Base-by-base conservation (phyloP, 2,329 filamentous ascomycete genomes). In the Corynespora cassiicola region DNA sequence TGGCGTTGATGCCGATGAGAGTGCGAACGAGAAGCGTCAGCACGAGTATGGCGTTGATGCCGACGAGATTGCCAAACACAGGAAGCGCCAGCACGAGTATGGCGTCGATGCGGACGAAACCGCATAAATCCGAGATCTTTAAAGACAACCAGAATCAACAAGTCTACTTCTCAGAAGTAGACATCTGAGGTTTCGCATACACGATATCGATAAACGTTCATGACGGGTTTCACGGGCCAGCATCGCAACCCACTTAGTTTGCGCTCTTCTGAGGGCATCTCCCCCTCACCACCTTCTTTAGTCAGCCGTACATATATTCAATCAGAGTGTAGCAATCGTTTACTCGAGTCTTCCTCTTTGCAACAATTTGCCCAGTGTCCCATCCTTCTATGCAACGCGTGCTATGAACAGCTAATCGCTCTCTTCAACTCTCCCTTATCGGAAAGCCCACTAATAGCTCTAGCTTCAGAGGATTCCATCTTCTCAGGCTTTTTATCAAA, bases 201-300 rank as follows among this genome's bases (percentile, higher is more conserved):
- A 19, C 29, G 29, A 31, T 16, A 9, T 31, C 14, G 11, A 19
- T 10, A 31, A 31, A 11, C 17, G 14, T 31, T 19, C 12, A 19
- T 20, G 10, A 11, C 16, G 29, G 19, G 29, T 19, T 31, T 19
- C 10, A 19, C 17, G 16, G 16, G 29, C 29, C 6, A 31, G 29
- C 29, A 12, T 19, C 29, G 29, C 29, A 31, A 31, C 16, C 29
- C 24, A 27, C 5, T 12, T n/a, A 20, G 17, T 31, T 31, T 19
- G 15, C 29, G 29, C 16, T 19, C 14, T 12, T 31, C 29, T 19
- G 19, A 20, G 22, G 22, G 29, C 29, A 19, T 31, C 19, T 31
- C 17, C 9, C 22, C n/a, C 22, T 31, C 9, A 6, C 6, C 16
- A 31, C 15, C 4, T 18, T 31, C 29, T 7, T 19, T 19, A 31